Evolutionary conservation across 768 basidiomycete genomes (phyloP), one percentile per base, ranked within the genome.

Genomic region (Kwoniella botswanensis): DNA sequence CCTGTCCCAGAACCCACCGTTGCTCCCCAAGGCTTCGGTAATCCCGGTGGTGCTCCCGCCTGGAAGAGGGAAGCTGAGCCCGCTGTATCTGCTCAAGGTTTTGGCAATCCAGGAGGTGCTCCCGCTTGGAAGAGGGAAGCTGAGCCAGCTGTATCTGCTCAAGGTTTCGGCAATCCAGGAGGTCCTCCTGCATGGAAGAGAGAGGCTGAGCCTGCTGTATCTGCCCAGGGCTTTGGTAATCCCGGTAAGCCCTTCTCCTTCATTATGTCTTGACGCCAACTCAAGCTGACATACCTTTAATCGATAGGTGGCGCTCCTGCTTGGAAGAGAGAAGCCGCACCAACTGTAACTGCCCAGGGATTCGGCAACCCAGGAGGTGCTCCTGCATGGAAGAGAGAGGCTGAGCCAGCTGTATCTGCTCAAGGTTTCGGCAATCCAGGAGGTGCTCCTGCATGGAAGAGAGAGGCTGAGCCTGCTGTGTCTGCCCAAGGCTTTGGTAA

Each of bases 1-100:
- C 80, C 80, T 26, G 68, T 75, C 26, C 68, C 78, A 12, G 75
- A 68, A 46, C 65, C 71, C 44, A 41, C 71, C 29, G 61, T 73
- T 46, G 63, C 63, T 50, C 67, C 73, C 41, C 44, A 63, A 55
- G 68, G 72, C 67, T 75, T 71, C 74, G 64, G 63, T 17, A 26
- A 24, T 11, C 59, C 58, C 12, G 59, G 69, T 22, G 69, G 65
- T 46, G 64, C 50, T 4, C 66, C 60, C 46, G 59, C 70, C n/a
- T 71, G 70, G 70, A 71, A 71, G 21, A 54, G 57, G 24, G 68
- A 57, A 29, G 46, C 46, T 50, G 53, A 61, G 11, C 54, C 26
- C 3, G 26, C 53, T 18, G 63, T 64, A 3, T 24, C 56, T 44
- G 63, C 64, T 13, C 57, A 71, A n/a, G 41, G 63, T 26, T 71